These are phyloP conservation scores for Sporothrix schenckii DNA, from an alignment of 2,329 filamentous ascomycete genomes.

Conservation along the genomic window DNA sequence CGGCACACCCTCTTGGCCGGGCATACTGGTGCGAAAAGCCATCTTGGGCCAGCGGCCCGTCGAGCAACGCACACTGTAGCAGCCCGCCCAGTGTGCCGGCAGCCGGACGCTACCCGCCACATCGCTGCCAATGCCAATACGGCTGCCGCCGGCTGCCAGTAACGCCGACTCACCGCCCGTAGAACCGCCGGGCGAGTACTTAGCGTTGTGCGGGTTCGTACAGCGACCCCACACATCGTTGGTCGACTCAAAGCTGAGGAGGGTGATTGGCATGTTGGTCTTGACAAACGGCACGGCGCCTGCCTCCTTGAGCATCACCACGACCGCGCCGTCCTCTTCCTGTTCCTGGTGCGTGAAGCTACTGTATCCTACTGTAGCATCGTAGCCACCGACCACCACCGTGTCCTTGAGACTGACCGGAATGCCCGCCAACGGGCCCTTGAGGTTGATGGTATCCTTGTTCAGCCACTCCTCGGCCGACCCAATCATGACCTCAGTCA, in stretches of 20 bases:
- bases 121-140: conserved; percentile 88
- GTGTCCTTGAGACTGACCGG: conserved; percentile 83
- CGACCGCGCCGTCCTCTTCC: conserved; percentile 67
- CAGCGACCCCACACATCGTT: conserved; percentile 79
- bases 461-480: conserved; percentile 74
- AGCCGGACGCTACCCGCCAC: conserved; percentile 86
- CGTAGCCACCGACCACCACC: conserved; percentile 79
- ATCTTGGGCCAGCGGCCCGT: conserved; percentile 89
- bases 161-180: conserved; percentile 85
- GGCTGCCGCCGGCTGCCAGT: conserved; percentile 72
- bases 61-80: conserved; percentile 83
- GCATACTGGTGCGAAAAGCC: conserved; percentile 84
- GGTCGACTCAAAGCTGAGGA: conserved; percentile 82
- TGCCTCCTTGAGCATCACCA: conserved; percentile 79
- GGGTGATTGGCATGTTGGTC: conserved; percentile 84
- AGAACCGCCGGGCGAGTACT: conserved; percentile 85
- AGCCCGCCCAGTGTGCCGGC: conserved; percentile 86
- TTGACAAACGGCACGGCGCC: conserved; percentile 91
- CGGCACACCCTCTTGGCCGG: conserved; percentile 85
- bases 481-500: conserved; percentile 82
- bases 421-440: conserved; percentile 82
- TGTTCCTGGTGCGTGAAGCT: conserved; percentile 69
- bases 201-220: conserved; percentile 79
- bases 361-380: conserved; percentile 80
- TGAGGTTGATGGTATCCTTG: conserved; percentile 61